phyloP scores from a whole-genome alignment of 768 basidiomycete species.

The Mycena epipterygia region DNA sequence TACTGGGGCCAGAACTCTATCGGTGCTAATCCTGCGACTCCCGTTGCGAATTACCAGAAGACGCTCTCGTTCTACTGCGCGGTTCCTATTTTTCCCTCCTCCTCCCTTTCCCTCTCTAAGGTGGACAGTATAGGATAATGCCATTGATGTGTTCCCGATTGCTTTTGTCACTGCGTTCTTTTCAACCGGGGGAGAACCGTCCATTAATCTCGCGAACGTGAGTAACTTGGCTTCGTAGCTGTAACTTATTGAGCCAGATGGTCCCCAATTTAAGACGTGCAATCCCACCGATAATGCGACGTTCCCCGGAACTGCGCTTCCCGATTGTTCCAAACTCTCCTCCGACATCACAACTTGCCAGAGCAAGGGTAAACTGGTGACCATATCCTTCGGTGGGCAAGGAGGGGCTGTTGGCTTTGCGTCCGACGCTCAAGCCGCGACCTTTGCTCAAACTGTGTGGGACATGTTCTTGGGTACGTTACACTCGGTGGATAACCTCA shows the following conservation, averaged over 20 bases:
- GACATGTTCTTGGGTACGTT: conserved; percentile 72
- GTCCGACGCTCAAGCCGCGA: conserved; percentile 66
- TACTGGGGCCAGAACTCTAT: conserved; percentile 87
- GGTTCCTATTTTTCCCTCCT: conserved; percentile 42
- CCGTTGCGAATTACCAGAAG: conserved; percentile 71
- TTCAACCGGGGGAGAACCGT: conserved; percentile 71
- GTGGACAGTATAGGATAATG: conserved; percentile 61
- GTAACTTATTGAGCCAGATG: background rate
- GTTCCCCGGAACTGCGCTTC: conserved; percentile 73
- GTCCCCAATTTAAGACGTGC: conserved; percentile 62
- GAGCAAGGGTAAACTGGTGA: conserved; percentile 71
- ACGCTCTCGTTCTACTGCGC: conserved; percentile 75
- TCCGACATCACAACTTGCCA: conserved; percentile 76
- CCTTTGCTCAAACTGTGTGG: conserved; percentile 80
- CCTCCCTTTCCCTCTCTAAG: background rate
- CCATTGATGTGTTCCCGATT: conserved; percentile 77
- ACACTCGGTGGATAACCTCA: background rate
- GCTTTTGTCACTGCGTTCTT: conserved; percentile 81
- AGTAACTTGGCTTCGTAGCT: conserved; percentile 28
- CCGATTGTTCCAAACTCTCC: conserved; percentile 73
- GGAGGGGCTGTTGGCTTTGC: conserved; percentile 73
- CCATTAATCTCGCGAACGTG: conserved; percentile 79
- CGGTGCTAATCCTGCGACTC: conserved; percentile 63
- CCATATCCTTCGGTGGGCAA: conserved; percentile 72
- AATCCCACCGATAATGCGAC: conserved; percentile 67